Percentiles rank a stretch among this genome's conserved stretches.
phyloP scores from a whole-genome alignment of 2,329 filamentous ascomycete species.

The Talaromyces pinophilus region DNA sequence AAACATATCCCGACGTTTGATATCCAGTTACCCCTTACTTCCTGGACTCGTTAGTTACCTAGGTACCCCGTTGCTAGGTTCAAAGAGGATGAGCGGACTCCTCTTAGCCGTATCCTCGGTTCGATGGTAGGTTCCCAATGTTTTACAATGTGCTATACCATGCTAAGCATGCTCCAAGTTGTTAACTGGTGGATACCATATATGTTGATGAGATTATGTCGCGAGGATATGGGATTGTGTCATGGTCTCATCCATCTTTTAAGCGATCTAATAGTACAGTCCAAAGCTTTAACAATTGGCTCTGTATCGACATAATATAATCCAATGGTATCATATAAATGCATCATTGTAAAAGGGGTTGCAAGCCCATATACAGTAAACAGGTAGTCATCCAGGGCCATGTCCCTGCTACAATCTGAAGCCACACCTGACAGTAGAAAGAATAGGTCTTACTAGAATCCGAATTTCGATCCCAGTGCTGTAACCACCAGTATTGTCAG shows the following conservation, averaged over 20 bases:
- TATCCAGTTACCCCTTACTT: slow-evolving; percentile 10
- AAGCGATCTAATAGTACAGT: not conserved
- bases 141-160: not conserved
- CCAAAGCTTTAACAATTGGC: not conserved
- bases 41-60: not conserved
- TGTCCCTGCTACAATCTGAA: not conserved
- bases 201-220: too few relatives aligned
- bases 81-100: not conserved
- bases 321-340: slow-evolving; percentile 8
- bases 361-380: not conserved
- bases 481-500: not conserved
- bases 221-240: not conserved
- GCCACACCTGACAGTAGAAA: not conserved
- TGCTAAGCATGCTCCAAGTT: not conserved
- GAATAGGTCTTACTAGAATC: slow-evolving; percentile 13
- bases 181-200: not conserved
- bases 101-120: not conserved
- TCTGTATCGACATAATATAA: not conserved
- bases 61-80: slow-evolving; percentile 6
- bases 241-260: not conserved
- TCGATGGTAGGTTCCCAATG: not conserved
- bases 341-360: not conserved
- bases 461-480: slow-evolving; percentile 26
- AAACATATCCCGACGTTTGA: not conserved
- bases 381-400: not conserved